Percentiles rank a stretch among this genome's conserved stretches.
Conservation (phyloP, 2,329 filamentous ascomycete genomes). For the Ophiostoma quercus region DNA sequence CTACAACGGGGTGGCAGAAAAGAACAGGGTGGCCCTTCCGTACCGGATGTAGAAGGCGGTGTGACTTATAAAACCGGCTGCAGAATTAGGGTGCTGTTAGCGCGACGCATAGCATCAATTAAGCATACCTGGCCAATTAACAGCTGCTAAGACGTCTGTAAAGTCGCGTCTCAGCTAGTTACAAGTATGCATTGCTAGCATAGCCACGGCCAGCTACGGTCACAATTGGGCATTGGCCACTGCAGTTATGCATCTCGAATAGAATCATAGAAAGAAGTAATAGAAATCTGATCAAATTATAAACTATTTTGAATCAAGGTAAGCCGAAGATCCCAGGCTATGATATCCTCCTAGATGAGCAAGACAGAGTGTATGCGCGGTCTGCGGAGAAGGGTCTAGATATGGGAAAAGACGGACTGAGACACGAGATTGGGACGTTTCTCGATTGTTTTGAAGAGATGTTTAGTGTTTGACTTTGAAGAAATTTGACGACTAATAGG, state of each 20-base stretch:
- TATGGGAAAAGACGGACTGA: conserved; percentile 10
- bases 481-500: conserved; percentile 29
- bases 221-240: background rate
- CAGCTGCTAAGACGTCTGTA: background rate
- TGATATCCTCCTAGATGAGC: background rate
- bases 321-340: conserved; percentile 13
- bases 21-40: conserved; percentile 19
- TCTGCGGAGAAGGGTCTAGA: conserved; percentile 1
- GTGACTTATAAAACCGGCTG: conserved; percentile 6
- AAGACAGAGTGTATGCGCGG: background rate
- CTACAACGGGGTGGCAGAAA: conserved; percentile 15
- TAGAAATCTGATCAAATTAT: conserved; percentile 10
- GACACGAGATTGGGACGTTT: conserved; percentile 28
- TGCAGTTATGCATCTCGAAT: background rate
- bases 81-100: background rate
- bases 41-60: conserved; percentile 24
- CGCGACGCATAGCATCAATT: background rate
- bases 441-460: conserved; percentile 24
- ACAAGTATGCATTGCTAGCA: background rate
- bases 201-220: background rate
- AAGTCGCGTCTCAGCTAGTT: background rate
- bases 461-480: conserved; percentile 29
- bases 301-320: conserved; percentile 14
- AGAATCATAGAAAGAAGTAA: background rate
- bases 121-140: background rate